phyloP scores from a whole-genome alignment of 2,329 filamentous ascomycete genomes.

The Westerdykella ornata region DNA sequence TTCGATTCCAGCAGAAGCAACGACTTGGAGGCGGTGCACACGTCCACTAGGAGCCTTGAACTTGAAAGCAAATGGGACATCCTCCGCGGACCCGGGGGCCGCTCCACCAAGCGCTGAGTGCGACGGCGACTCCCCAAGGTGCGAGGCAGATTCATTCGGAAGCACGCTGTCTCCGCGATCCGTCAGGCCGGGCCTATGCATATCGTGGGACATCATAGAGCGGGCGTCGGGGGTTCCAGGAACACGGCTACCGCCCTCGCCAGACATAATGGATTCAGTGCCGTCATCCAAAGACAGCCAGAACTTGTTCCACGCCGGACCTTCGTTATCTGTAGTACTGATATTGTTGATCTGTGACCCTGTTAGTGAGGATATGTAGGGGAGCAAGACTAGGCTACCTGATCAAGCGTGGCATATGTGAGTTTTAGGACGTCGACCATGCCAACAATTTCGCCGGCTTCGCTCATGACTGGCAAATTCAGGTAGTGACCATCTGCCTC shows the following conservation, averaged over 20 bases:
- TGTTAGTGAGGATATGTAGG: conserved; percentile 7
- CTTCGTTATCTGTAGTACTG: conserved; percentile 79
- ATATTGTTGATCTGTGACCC: conserved; percentile 73
- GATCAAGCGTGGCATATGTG: conserved; percentile 94
- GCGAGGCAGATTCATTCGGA: conserved; percentile 90
- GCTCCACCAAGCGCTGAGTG: conserved; percentile 58
- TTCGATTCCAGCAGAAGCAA: conserved; percentile 70
- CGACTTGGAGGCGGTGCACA: conserved; percentile 84
- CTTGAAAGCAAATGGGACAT: conserved; percentile 90
- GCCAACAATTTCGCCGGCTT: conserved; percentile 91
- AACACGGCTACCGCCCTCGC: conserved; percentile 69
- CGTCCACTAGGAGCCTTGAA: conserved; percentile 96
- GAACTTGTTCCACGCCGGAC: conserved; percentile 99
- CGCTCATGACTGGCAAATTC: conserved; percentile 97
- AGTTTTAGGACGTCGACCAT: conserved; percentile 99
- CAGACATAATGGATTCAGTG: conserved; percentile 93
- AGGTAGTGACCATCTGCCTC: conserved; percentile 89
- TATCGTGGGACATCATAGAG: conserved; percentile 76
- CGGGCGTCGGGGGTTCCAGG: conserved; percentile 61
- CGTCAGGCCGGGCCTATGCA: conserved; percentile 49
- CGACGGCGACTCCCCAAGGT: conserved; percentile 71
- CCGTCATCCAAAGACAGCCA: conserved; percentile 95
- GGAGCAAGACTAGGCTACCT: conserved; percentile 50
- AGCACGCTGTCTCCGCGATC: conserved; percentile 79
- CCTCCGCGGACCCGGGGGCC: conserved; percentile 49